Conservation (phyloP, 2,329 filamentous ascomycete genomes). For the Balansia obtecta region DNA sequence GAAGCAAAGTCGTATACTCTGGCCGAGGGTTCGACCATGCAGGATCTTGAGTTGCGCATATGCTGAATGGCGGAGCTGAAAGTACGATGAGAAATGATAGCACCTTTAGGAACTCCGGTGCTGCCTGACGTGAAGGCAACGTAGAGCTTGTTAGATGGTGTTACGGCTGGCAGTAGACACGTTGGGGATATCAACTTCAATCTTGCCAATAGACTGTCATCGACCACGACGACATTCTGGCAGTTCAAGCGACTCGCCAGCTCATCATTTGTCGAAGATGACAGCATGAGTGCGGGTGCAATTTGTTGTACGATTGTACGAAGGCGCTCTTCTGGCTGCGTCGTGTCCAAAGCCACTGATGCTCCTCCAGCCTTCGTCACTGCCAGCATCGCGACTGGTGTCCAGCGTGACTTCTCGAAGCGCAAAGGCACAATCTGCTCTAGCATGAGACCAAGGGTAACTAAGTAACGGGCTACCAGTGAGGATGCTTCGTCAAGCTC, state of each 20-base stretch:
- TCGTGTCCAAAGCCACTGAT: constrained; percentile 6
- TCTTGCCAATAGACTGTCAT: neutral
- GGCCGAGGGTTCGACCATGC: too few relatives aligned
- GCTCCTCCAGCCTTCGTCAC: neutral
- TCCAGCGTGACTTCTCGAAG: constrained; percentile 5
- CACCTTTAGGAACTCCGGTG: constrained; percentile 15
- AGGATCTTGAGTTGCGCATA: too few relatives aligned
- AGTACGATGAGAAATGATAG: constrained; percentile 11
- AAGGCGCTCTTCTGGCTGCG: constrained; percentile 8
- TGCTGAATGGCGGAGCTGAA: constrained; percentile 8
- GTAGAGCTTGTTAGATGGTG: constrained; percentile 7
- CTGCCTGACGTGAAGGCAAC: constrained; percentile 10
- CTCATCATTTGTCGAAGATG: constrained; percentile 3
- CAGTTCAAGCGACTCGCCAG: neutral
- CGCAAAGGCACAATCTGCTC: neutral
- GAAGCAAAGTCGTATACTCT: constrained; percentile 6
- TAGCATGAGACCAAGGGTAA: neutral
- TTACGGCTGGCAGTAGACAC: constrained; percentile 1
- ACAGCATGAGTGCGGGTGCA: constrained; percentile 9
- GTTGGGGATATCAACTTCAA: neutral
- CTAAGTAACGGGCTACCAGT: constrained; percentile 4
- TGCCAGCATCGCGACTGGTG: constrained; percentile 1
- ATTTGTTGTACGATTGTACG: constrained; percentile 9
- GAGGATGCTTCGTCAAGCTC: constrained; percentile 13
- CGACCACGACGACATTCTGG: neutral